These are phyloP conservation scores for Mitragyna speciosa DNA, from an alignment of 257 asterid genomes.

Conservation along the genomic window DNA sequence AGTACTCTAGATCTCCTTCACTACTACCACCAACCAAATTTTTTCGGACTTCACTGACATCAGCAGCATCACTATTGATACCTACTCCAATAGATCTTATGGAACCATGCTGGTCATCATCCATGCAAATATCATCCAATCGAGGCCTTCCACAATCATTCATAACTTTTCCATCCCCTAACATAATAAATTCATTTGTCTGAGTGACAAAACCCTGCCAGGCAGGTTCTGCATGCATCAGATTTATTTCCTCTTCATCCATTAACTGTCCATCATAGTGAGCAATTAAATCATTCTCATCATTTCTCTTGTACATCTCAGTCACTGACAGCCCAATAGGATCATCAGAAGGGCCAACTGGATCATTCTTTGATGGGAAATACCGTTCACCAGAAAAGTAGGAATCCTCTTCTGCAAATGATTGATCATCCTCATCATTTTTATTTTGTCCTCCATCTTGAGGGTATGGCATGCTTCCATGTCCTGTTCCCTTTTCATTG, in stretches of 20 bases:
- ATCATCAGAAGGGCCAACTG: slow-evolving; percentile 52
- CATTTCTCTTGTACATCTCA: slow-evolving; percentile 45
- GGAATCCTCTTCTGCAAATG: slow-evolving; percentile 88
- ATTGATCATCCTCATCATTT: slow-evolving; percentile 78
- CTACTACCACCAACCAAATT: slow-evolving; percentile 93
- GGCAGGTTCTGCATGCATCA: slow-evolving; percentile 82
- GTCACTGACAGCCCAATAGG: slow-evolving; percentile 48
- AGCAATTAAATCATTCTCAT: slow-evolving; percentile 54
- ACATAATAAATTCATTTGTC: slow-evolving; percentile 69
- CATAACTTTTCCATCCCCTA: slow-evolving; percentile 58
- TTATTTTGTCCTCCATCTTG: slow-evolving; percentile 69
- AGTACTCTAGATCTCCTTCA: slow-evolving; percentile 83
- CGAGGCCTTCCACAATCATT: slow-evolving; percentile 60
- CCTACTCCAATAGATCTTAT: slow-evolving; percentile 99
- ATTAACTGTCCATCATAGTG: slow-evolving; percentile 84
- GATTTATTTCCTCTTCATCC: slow-evolving; percentile 82
- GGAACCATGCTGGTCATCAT: slow-evolving; percentile 93
- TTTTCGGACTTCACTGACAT: slow-evolving; percentile 79
- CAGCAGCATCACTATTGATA: slow-evolving; percentile 91
- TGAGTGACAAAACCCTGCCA: slow-evolving; percentile 93
- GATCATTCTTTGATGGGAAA: slow-evolving; percentile 63
- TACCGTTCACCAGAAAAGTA: slow-evolving; percentile 80
- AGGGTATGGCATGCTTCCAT: slow-evolving; percentile 72
- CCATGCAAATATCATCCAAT: slow-evolving; percentile 66
- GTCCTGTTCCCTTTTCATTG: slow-evolving; percentile 83